Conservation (phyloP, 306 rosid genomes). For the Rosa persica region DNA sequence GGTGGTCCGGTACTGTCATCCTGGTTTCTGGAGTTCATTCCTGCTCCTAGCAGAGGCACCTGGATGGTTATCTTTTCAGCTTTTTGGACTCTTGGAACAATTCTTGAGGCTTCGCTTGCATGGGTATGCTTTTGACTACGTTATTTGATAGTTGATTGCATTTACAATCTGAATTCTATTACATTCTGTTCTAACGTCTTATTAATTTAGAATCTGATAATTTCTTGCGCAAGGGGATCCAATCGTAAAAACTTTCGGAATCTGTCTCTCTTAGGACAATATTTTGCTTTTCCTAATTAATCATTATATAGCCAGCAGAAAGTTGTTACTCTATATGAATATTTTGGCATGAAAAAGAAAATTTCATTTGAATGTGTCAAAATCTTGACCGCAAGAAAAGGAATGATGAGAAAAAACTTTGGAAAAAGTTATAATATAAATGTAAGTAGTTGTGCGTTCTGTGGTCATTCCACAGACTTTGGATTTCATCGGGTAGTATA, state of each 20-base stretch:
- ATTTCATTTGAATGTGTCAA: background rate
- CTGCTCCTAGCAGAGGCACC: slow-evolving; percentile 87
- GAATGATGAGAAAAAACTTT: background rate
- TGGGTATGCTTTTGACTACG: slow-evolving; percentile 63
- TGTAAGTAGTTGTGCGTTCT: background rate
- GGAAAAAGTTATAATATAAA: background rate
- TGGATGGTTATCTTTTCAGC: slow-evolving; percentile 97
- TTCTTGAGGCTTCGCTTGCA: slow-evolving; percentile 91
- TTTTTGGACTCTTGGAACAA: slow-evolving; percentile 93
- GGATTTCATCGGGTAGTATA: background rate
- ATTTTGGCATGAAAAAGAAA: background rate
- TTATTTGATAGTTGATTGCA: slow-evolving; percentile 10
- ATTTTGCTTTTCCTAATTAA: background rate
- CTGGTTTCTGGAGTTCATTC: slow-evolving; percentile 94
- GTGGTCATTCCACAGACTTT: background rate
- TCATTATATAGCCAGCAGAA: background rate
- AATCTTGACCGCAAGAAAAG: background rate
- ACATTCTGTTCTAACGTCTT: slow-evolving; percentile 8
- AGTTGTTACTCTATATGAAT: background rate
- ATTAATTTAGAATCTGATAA: background rate
- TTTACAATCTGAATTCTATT: slow-evolving; percentile 9
- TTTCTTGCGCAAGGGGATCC: background rate
- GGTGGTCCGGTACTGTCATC: slow-evolving; percentile 92
- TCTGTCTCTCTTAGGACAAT: background rate
- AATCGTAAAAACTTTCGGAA: background rate